Evolutionary conservation across 495 filamentous ascomycete genomes (phyloP).

Genomic region (Chaetomium tenue): DNA sequence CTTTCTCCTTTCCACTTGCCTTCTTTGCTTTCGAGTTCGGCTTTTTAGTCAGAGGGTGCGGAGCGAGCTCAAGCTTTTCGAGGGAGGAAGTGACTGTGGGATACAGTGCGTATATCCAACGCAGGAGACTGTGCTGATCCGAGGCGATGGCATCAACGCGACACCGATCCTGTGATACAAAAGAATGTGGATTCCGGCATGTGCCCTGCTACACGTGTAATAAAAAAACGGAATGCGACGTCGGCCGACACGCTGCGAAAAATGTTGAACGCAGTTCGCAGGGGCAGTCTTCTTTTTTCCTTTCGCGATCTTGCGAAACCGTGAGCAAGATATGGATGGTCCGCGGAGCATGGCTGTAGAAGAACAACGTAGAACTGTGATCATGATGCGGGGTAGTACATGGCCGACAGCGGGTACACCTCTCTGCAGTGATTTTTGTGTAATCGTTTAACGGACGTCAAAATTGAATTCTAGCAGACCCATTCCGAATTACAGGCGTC

Average conservation of each 20-base stretch:
- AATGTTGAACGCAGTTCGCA: not conserved
- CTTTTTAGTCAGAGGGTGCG: too few species aligned
- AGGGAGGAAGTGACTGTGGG: not conserved
- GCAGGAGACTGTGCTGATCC: not conserved
- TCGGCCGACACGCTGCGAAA: not conserved
- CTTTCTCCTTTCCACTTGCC: too few species aligned
- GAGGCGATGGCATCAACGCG: not conserved
- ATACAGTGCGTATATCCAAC: not conserved
- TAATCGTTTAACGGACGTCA: too few species aligned
- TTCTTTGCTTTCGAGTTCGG: too few species aligned
- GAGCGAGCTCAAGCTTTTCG: not conserved
- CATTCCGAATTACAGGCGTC: too few species aligned
- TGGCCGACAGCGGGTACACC: too few species aligned
- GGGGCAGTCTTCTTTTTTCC: not conserved
- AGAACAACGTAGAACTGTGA: not conserved
- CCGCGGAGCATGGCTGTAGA: constrained; percentile 5
- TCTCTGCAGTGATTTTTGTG: too few species aligned
- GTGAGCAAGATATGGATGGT: not conserved
- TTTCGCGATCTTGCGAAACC: not conserved
- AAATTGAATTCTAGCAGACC: too few species aligned
- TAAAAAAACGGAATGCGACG: not conserved
- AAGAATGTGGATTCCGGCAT: not conserved
- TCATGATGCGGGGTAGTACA: constrained; percentile 2
- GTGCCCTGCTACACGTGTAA: not conserved
- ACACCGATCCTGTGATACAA: constrained; percentile 1